Conservation (phyloP, 805 yeast genomes). For the Schwanniomyces occidentalis region DNA sequence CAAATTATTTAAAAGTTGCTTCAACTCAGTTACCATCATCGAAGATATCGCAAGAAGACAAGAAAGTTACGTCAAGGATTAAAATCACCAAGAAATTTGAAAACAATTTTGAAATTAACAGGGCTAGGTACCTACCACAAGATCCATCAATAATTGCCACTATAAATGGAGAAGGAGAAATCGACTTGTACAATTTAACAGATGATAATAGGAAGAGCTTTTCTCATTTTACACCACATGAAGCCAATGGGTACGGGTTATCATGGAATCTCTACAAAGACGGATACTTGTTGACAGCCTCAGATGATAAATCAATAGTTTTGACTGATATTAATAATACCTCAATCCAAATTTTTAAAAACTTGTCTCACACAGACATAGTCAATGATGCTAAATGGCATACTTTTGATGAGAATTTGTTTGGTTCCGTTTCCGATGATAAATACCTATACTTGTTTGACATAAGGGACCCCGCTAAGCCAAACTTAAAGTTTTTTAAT, state of each 20-base stretch:
- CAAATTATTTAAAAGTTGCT: constrained; percentile 65
- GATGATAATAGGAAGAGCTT: constrained; percentile 24
- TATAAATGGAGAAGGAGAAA: constrained; percentile 65
- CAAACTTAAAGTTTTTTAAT: constrained; percentile 25
- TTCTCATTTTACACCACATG: constrained; percentile 49
- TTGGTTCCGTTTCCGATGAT: constrained; percentile 80
- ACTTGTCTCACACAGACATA: constrained; percentile 49
- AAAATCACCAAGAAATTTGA: constrained; percentile 60
- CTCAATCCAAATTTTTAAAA: constrained; percentile 12
- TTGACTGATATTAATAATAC: constrained; percentile 51
- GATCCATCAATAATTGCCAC: constrained; percentile 57
- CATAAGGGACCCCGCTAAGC: constrained; percentile 35
- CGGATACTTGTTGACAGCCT: constrained; percentile 56
- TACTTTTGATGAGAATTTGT: constrained; percentile 44
- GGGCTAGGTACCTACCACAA: constrained; percentile 73
- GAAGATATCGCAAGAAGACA: constrained; percentile 18
- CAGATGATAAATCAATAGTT: constrained; percentile 68
- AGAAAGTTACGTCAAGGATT: constrained; percentile 51
- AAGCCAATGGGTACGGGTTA: constrained; percentile 72
- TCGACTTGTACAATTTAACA: constrained; percentile 51
- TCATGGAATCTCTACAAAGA: constrained; percentile 56
- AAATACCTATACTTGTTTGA: constrained; percentile 56
- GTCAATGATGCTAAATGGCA: constrained; percentile 83
- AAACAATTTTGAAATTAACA: constrained; percentile 66
- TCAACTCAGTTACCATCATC: constrained; percentile 53